Conservation (phyloP, 352 stramenopile genomes). For the Pythium brachiatum region DNA sequence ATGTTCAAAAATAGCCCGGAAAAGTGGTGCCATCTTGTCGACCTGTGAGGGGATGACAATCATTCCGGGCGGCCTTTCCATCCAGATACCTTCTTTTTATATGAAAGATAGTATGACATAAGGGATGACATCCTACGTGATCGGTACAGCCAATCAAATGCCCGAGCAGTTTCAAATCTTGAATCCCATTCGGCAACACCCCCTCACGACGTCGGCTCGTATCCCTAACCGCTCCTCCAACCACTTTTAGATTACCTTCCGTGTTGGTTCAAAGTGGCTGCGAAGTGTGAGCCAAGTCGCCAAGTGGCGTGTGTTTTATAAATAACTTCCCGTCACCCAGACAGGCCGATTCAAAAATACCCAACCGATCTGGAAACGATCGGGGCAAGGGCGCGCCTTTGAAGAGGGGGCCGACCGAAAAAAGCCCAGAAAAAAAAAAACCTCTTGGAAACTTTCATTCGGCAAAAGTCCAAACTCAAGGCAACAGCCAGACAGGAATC, state of each 20-base stretch:
- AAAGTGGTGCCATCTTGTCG: constrained; percentile 16
- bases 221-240: constrained; percentile 22
- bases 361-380: constrained; percentile 24
- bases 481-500: constrained; percentile 74
- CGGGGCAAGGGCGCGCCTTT: constrained; percentile 5
- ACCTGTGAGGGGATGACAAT: constrained; percentile 7
- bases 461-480: constrained; percentile 80
- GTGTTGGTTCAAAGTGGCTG: constrained; percentile 6
- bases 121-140: constrained; percentile 18
- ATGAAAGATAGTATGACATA: not conserved
- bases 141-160: constrained; percentile 18
- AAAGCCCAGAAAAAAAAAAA: constrained; percentile 37
- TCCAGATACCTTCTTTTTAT: not conserved
- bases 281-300: not conserved
- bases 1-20: constrained; percentile 38
- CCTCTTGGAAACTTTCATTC: constrained; percentile 70
- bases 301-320: constrained; percentile 10
- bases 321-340: constrained; percentile 21
- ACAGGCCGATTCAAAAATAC: constrained; percentile 31
- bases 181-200: constrained; percentile 24
- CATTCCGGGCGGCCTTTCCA: constrained; percentile 13
- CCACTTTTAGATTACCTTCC: constrained; percentile 25
- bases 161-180: constrained; percentile 27
- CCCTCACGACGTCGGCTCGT: constrained; percentile 13
- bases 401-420: constrained; percentile 11